A percentile compares a stretch with the other conserved stretches of the same genome.
These are phyloP conservation scores for Tetrahymena malaccensis DNA, from an alignment of 73 alveolate genomes.

Conservation along the genomic window DNA sequence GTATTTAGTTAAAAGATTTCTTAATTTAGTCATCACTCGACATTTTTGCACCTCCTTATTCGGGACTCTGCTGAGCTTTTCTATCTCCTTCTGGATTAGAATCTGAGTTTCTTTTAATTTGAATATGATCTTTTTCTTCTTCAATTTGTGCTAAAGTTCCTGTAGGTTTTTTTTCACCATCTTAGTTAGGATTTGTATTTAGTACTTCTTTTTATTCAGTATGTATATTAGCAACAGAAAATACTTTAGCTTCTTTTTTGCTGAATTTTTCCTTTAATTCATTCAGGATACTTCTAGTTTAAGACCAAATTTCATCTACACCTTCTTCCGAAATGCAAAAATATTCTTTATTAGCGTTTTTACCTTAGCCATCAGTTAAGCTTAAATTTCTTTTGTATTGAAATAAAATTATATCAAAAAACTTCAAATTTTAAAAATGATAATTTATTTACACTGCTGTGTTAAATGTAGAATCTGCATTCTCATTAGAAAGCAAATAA, in stretches of 20 bases:
- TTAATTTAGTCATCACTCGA: not conserved
- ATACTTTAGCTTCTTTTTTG: not conserved
- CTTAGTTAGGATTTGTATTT: not conserved
- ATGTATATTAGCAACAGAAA: not conserved
- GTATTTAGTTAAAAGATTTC: not conserved
- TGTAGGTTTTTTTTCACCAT: not conserved
- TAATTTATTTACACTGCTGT: not conserved
- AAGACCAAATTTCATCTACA: not conserved
- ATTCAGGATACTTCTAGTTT: not conserved
- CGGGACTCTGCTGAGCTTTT: not conserved
- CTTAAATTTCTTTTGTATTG: not conserved
- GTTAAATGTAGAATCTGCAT: not conserved
- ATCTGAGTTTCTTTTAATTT: not conserved
- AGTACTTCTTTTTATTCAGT: not conserved
- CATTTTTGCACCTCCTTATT: not conserved
- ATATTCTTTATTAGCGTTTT: not conserved
- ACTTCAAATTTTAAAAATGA: not conserved
- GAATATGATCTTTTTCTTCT: not conserved
- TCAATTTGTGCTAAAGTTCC: not conserved
- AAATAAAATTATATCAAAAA: not conserved
- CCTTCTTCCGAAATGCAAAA: not conserved
- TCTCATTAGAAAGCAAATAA: slow-evolving; percentile 20
- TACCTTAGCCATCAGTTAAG: not conserved
- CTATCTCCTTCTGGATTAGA: not conserved
- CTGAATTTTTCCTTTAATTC: not conserved